These are phyloP conservation scores for Epichloe hybrida DNA, from an alignment of 2,329 filamentous ascomycete genomes.

Conservation along the genomic window DNA sequence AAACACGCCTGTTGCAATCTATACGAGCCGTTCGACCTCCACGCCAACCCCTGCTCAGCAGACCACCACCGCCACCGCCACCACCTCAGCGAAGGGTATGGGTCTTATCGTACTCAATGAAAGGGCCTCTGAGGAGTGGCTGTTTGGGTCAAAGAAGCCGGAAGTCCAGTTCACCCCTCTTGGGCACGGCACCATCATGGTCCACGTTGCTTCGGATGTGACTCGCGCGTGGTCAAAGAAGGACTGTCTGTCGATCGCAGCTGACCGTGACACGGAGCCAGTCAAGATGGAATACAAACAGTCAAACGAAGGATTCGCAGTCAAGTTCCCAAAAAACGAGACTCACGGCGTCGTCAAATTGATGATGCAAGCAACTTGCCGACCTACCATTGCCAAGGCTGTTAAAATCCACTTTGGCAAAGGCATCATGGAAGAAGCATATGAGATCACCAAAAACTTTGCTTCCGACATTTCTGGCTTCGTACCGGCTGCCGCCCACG, in stretches of 20 bases:
- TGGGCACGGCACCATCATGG: conserved; percentile 36
- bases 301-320: conserved; percentile 36
- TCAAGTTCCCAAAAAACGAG: conserved; percentile 39
- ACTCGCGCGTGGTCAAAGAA: conserved; percentile 43
- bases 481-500: conserved; percentile 25
- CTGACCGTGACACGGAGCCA: conserved; percentile 32
- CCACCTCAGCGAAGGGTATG: conserved; percentile 11
- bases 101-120: conserved; percentile 18
- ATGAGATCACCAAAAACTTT: conserved; percentile 31
- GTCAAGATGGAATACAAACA: conserved; percentile 36
- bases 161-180: conserved; percentile 17
- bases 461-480: conserved; percentile 27
- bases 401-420: conserved; percentile 47
- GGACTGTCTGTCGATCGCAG: conserved; percentile 38
- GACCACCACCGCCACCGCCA: neutral
- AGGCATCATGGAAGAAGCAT: conserved; percentile 28
- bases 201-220: conserved; percentile 36
- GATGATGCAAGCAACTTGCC: conserved; percentile 42
- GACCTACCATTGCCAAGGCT: conserved; percentile 47
- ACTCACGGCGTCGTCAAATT: conserved; percentile 45
- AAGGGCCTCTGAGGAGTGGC: conserved; percentile 18
- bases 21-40: conserved; percentile 7
- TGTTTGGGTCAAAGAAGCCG: conserved; percentile 20
- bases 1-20: conserved; percentile 4
- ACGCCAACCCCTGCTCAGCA: conserved; percentile 1